Percentiles rank a stretch among this genome's conserved stretches.
Evolutionary conservation across 805 yeast genomes (phyloP).

Genomic region (Wickerhamiella kurtzmanii): DNA sequence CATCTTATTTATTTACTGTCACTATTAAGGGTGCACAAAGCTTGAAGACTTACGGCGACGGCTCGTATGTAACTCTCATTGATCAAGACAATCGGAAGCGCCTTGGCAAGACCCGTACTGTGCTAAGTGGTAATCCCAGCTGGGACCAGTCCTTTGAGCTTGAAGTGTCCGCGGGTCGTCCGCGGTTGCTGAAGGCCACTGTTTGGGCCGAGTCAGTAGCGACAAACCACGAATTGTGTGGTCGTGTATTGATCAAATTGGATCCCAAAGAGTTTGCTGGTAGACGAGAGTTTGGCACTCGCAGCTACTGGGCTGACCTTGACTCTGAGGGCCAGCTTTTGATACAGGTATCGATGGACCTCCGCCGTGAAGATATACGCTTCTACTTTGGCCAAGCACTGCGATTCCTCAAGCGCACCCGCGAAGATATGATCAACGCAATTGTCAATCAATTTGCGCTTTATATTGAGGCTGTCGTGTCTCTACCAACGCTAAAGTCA

Average conservation of each 20-base stretch:
- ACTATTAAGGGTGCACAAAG: conserved; percentile 52
- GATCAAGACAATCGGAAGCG: conserved; percentile 42
- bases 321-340: conserved; percentile 57
- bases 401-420: conserved; percentile 47
- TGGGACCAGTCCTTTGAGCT: conserved; percentile 84
- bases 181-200: conserved; percentile 40
- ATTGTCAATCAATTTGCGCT: conserved; percentile 63
- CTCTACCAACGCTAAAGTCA: conserved; percentile 42
- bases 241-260: conserved; percentile 45
- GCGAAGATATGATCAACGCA: conserved; percentile 51
- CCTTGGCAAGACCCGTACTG: conserved; percentile 56
- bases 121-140: conserved; percentile 50
- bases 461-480: conserved; percentile 44
- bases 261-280: conserved; percentile 42
- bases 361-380: conserved; percentile 65
- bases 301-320: conserved; percentile 42
- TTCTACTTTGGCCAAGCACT: conserved; percentile 69
- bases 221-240: conserved; percentile 49
- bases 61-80: conserved; percentile 48
- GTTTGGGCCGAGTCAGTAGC: conserved; percentile 55
- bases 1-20: conserved; percentile 39
- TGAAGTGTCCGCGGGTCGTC: conserved; percentile 26
- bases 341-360: conserved; percentile 60
- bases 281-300: conserved; percentile 50
- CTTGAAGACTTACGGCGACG: conserved; percentile 24